A percentile compares a stretch with the other conserved stretches of the same genome.
phyloP scores from a whole-genome alignment of 306 rosid species.

The Fagus crenata region DNA sequence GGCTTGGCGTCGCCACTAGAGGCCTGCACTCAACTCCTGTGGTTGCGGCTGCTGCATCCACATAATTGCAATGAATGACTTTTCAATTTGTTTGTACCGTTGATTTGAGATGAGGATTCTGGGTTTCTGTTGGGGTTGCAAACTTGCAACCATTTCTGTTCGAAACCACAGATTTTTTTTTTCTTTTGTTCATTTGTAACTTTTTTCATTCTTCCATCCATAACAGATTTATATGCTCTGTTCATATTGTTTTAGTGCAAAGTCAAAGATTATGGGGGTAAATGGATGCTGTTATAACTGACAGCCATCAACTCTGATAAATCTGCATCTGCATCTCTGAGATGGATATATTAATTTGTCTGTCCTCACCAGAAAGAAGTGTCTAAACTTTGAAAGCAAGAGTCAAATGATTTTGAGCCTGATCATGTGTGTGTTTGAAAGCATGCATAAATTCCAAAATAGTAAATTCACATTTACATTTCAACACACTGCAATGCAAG shows the following conservation, averaged over 20 bases:
- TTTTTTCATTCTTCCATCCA: background rate
- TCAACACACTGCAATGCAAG: background rate
- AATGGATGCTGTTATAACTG: too few relatives aligned
- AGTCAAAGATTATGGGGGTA: background rate
- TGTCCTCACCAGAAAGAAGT: too few relatives aligned
- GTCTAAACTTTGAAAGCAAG: background rate
- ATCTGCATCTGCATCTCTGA: too few relatives aligned
- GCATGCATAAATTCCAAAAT: background rate
- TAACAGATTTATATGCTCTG: background rate
- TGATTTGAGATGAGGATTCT: conserved; percentile 26
- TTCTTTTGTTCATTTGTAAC: background rate
- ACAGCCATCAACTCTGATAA: too few relatives aligned
- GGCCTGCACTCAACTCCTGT: conserved; percentile 47
- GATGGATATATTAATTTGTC: too few relatives aligned
- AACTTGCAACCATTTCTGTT: conserved; percentile 48
- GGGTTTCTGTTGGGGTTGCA: conserved; percentile 52
- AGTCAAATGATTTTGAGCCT: background rate
- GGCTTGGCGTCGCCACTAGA: conserved; percentile 41
- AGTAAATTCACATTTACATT: background rate
- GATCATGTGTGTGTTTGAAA: too few relatives aligned
- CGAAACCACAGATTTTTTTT: conserved; percentile 8
- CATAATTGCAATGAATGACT: conserved; percentile 36
- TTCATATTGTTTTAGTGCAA: background rate
- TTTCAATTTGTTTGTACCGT: conserved; percentile 25
- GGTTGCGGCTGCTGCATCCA: conserved; percentile 53